Conservation (phyloP, 1,139 yeast species). For the Scheffersomyces cryptocercus region DNA sequence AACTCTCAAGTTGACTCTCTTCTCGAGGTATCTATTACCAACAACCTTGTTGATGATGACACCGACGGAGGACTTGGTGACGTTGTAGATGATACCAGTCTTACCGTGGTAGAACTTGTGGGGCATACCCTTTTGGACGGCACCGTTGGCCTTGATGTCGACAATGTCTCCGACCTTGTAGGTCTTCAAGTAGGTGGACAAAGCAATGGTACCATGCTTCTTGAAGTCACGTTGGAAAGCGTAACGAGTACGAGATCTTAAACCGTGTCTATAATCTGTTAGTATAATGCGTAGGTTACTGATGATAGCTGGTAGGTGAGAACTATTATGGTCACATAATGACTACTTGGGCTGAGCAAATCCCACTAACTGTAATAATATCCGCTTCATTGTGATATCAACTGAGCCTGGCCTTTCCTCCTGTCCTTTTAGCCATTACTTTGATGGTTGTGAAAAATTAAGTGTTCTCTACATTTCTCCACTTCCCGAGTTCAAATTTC, state of each 20-base stretch:
- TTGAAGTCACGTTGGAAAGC: slow-evolving; percentile 98
- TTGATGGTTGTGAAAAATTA: no score
- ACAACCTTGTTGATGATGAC: slow-evolving; percentile 95
- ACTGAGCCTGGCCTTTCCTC: no score
- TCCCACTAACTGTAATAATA: no score
- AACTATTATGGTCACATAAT: no score
- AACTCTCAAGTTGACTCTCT: slow-evolving; percentile 94
- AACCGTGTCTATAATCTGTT: slow-evolving; percentile 72
- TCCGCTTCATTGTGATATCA: no score
- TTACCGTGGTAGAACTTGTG: slow-evolving; percentile 99
- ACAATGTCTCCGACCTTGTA: slow-evolving; percentile 98
- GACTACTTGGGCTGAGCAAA: no score
- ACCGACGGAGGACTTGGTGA: slow-evolving; percentile 96
- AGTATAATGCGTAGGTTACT: slow-evolving; percentile 4
- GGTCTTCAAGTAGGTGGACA: slow-evolving; percentile 92
- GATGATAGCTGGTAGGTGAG: no score
- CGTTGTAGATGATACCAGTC: slow-evolving; percentile 97
- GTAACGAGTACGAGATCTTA: slow-evolving; percentile 99
- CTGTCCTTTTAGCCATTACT: no score
- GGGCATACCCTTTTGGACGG: slow-evolving; percentile 99
- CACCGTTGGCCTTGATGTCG: slow-evolving; percentile 97
- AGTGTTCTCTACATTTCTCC: no score
- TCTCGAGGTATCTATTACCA: slow-evolving; percentile 97
- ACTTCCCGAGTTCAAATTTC: no score
- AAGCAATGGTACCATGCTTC: slow-evolving; percentile 89